Evolutionary conservation across 257 asterid species (phyloP).

Genomic region (Sherardia arvensis): DNA sequence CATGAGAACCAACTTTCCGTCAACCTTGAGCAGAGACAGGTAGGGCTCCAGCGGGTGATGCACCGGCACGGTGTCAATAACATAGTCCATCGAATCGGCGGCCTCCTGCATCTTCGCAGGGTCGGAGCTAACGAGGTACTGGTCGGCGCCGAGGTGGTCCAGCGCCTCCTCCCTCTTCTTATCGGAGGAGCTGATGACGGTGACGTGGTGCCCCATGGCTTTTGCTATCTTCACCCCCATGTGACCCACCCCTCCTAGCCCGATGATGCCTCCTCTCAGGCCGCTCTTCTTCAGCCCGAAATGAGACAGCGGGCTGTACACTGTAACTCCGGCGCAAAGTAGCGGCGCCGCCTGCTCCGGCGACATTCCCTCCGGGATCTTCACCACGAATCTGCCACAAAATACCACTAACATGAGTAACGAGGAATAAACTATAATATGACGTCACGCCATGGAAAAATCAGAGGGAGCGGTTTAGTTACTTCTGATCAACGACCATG

Average conservation of each 20-base stretch:
- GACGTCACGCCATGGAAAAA: not conserved
- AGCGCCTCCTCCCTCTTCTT: slow-evolving; percentile 71
- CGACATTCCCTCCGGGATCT: slow-evolving; percentile 81
- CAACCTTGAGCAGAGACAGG: slow-evolving; percentile 64
- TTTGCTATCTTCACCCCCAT: slow-evolving; percentile 95
- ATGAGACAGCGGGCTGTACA: slow-evolving; percentile 81
- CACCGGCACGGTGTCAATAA: slow-evolving; percentile 81
- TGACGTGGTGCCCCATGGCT: slow-evolving; percentile 86
- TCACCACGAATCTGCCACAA: slow-evolving; percentile 65
- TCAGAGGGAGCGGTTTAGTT: slow-evolving; percentile 1
- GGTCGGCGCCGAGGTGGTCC: slow-evolving; percentile 83
- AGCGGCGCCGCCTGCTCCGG: slow-evolving; percentile 92
- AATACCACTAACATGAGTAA: not conserved
- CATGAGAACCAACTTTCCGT: slow-evolving; percentile 81
- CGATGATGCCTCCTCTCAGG: slow-evolving; percentile 66
- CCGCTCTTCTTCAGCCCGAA: slow-evolving; percentile 62
- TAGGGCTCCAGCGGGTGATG: slow-evolving; percentile 81
- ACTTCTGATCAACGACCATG: slow-evolving; percentile 88
- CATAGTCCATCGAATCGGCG: slow-evolving; percentile 72
- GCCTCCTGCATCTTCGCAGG: slow-evolving; percentile 39
- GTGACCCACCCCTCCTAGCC: slow-evolving; percentile 97
- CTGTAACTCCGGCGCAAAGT: slow-evolving; percentile 84
- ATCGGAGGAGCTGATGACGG: slow-evolving; percentile 78
- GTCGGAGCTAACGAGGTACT: slow-evolving; percentile 73
- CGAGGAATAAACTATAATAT: not conserved